A percentile compares a stretch with the other conserved stretches of the same genome.
Conservation (phyloP, 306 rosid genomes). For the Psophocarpus tetragonolobus region DNA sequence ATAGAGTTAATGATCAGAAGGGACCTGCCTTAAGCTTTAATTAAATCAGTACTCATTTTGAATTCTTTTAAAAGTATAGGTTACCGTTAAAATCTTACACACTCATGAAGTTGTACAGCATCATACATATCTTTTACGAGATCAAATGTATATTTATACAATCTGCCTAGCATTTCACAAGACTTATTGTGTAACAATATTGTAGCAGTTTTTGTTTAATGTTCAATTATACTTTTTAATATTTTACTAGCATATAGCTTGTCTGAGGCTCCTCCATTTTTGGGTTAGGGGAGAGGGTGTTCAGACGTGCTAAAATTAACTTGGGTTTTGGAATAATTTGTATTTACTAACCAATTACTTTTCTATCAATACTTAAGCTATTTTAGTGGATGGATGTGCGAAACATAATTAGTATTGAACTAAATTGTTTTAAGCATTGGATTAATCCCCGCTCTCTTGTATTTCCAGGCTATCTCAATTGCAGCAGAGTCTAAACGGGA, state of each 20-base stretch:
- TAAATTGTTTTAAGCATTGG: background rate
- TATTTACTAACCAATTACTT: background rate
- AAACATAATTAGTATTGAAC: background rate
- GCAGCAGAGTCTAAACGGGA: slow-evolving; percentile 97
- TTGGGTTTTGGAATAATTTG: background rate
- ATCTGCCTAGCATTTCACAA: background rate
- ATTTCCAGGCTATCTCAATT: slow-evolving; percentile 74
- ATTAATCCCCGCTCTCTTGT: slow-evolving; percentile 24
- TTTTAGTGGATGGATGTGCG: slow-evolving; percentile 20
- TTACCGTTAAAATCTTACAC: background rate
- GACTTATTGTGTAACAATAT: background rate
- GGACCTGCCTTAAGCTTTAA: background rate
- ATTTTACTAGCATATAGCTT: background rate
- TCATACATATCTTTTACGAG: background rate
- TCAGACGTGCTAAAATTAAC: background rate
- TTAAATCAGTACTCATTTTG: background rate
- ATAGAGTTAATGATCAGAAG: background rate
- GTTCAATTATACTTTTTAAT: background rate
- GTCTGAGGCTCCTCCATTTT: too few relatives aligned
- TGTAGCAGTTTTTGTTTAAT: background rate
- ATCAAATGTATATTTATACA: background rate
- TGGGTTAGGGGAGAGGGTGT: too few relatives aligned
- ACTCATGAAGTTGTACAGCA: background rate
- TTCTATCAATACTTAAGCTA: background rate
- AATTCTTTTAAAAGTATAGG: background rate